A percentile compares a stretch with the other conserved stretches of the same genome.
Conservation (phyloP, 306 rosid genomes). For the Vigna radiata region DNA sequence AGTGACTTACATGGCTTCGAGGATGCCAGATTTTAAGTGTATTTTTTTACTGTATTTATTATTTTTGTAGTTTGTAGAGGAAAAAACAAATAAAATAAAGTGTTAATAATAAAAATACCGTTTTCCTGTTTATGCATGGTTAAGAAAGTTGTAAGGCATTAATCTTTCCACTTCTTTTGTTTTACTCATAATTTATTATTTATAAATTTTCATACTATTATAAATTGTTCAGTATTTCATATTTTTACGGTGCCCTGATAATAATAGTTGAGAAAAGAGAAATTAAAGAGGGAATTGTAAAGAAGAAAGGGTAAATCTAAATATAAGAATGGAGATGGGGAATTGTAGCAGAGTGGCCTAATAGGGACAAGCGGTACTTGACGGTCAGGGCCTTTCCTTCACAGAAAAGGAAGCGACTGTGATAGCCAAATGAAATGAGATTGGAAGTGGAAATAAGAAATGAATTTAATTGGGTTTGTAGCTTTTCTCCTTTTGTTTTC, state of each 20-base stretch:
- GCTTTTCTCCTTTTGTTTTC: constrained; percentile 30
- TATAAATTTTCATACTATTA: no score
- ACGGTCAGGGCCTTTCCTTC: constrained; percentile 69
- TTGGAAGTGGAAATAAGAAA: background rate
- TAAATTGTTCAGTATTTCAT: no score
- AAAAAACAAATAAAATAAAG: background rate
- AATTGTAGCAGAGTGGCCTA: background rate
- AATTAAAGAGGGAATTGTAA: background rate
- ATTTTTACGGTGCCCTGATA: no score
- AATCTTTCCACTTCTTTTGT: background rate
- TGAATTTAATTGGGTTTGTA: constrained; percentile 20
- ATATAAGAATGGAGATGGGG: background rate
- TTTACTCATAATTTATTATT: no score
- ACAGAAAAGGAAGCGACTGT: constrained; percentile 48
- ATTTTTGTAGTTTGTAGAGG: constrained; percentile 48
- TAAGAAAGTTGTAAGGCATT: background rate
- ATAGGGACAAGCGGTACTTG: constrained; percentile 55
- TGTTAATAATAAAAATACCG: constrained; percentile 15
- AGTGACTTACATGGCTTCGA: constrained; percentile 98
- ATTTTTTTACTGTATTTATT: background rate
- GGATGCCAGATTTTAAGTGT: constrained; percentile 84
- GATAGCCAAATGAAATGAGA: constrained; percentile 30
- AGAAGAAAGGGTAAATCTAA: background rate
- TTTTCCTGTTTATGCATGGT: background rate
- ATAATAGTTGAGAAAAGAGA: background rate